Conservation (phyloP, 441 rosid species). For the Eutrema salsugineum region DNA sequence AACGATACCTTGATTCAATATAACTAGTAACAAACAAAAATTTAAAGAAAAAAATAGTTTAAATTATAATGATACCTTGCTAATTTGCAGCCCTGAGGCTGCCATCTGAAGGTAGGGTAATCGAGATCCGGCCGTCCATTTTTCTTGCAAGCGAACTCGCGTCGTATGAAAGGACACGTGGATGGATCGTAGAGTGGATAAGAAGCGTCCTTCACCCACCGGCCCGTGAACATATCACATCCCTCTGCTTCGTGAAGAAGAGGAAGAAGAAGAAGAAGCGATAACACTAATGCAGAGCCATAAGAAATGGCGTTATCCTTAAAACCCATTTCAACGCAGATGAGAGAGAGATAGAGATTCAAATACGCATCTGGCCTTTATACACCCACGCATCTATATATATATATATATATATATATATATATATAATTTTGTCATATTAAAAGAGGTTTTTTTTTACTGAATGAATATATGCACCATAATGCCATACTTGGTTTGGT, state of each 20-base stretch:
- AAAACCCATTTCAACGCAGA: conserved; percentile 24
- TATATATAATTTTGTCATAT: neutral
- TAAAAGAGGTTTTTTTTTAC: neutral
- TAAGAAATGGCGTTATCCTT: conserved; percentile 10
- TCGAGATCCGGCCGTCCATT: conserved; percentile 79
- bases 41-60: neutral
- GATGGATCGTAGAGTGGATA: conserved; percentile 63
- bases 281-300: conserved; percentile 16
- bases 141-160: conserved; percentile 64
- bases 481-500: neutral
- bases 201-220: conserved; percentile 54
- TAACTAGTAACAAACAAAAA: neutral
- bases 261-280: conserved; percentile 8
- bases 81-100: conserved; percentile 59
- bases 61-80: conserved; percentile 36
- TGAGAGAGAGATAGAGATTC: conserved; percentile 23
- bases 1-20: neutral
- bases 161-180: conserved; percentile 67
- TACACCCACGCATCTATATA: conserved; percentile 26
- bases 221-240: conserved; percentile 61
- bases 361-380: conserved; percentile 21
- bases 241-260: conserved; percentile 6
- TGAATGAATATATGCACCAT: neutral
- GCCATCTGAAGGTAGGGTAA: conserved; percentile 70
- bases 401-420: neutral